Base-by-base conservation (phyloP, 768 basidiomycete species). In the Suillus weaverae region DNA sequence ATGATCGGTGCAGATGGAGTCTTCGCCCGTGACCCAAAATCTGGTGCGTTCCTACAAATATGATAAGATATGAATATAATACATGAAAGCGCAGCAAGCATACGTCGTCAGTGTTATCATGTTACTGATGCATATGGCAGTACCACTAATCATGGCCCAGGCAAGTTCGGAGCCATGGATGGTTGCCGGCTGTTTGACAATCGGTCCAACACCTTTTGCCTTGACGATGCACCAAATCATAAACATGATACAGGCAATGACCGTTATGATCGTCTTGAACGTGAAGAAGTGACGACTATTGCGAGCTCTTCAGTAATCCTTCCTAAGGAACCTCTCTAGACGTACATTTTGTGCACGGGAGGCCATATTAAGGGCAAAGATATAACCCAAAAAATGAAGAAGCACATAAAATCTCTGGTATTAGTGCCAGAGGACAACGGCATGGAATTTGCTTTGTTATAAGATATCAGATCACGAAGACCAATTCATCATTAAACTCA, bases 321-420 rank as follows among this genome's bases (percentile, higher is more conserved):
- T 18, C 51, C 0, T 18, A n/a, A 57, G n/a, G 44, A 59, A 50
- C 57, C 44, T 39, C 62, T 60, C 54, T 43, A 16, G 56, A 73
- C 84, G 41, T 72, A 87, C 87, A 90, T 87, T 72, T 87, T 82
- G 78, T 92, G 89, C 53, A 91, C 86, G 3, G 89, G 89, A 68
- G 89, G 87, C 87, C 87, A 90, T 67, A 91, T 88, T 10, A 86
- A 87, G 20, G 89, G 89, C 33, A 91, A 83, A 38, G 86, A 88
- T 57, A 90, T 82, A 20, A 92, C 76, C 87, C 89, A 91, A 81
- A 91, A 93, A 62, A 93, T 81, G 81, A 93, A 86, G 83, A 93
- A 93, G 63, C 85, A 85, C 79, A 91, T 79, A 69, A 89, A 89
- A 77, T 89, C 85, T 57, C 83, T 82, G 11, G 87, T 87, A 55